Evolutionary conservation across 2,329 filamentous ascomycete genomes (phyloP).

Genomic region (Dactylellina haptotyla): DNA sequence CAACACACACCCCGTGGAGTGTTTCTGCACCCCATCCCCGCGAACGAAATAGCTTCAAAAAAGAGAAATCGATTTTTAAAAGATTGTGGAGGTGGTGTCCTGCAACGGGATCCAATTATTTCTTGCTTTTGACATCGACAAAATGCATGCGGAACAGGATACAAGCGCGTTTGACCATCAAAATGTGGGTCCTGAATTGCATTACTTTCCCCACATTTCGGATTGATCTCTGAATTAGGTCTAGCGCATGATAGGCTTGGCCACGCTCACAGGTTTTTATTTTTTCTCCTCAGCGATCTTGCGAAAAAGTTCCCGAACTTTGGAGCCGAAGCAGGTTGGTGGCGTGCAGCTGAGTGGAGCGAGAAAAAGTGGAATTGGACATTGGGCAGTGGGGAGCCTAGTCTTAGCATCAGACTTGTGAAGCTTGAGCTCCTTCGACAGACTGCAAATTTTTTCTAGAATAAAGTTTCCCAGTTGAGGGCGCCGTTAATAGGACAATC

Average conservation of each 20-base stretch:
- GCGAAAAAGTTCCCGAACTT: slow-evolving; percentile 41
- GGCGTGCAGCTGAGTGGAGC: slow-evolving; percentile 18
- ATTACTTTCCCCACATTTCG: slow-evolving; percentile 44
- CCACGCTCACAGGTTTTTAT: background rate
- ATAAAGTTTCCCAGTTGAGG: slow-evolving; percentile 22
- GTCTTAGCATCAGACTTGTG: slow-evolving; percentile 4
- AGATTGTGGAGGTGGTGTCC: slow-evolving; percentile 1
- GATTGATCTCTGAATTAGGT: slow-evolving; percentile 31
- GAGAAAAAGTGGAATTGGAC: no score
- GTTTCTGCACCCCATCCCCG: no score
- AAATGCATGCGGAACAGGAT: slow-evolving; percentile 10
- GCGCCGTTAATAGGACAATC: background rate
- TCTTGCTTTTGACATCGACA: slow-evolving; percentile 20
- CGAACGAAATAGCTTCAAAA: no score
- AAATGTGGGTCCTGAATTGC: slow-evolving; percentile 3
- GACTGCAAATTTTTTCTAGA: slow-evolving; percentile 31
- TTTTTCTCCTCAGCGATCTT: slow-evolving; percentile 13
- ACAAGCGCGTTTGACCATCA: slow-evolving; percentile 2
- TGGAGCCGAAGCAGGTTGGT: slow-evolving; percentile 42
- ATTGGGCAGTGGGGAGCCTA: slow-evolving; percentile 16
- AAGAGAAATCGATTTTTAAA: no score
- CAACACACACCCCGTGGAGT: no score
- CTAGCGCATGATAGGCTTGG: slow-evolving; percentile 18
- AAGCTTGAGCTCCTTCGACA: slow-evolving; percentile 24
- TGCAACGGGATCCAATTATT: slow-evolving; percentile 25